phyloP scores from a whole-genome alignment of 768 basidiomycete genomes.

The Fibroporia radiculosa region DNA sequence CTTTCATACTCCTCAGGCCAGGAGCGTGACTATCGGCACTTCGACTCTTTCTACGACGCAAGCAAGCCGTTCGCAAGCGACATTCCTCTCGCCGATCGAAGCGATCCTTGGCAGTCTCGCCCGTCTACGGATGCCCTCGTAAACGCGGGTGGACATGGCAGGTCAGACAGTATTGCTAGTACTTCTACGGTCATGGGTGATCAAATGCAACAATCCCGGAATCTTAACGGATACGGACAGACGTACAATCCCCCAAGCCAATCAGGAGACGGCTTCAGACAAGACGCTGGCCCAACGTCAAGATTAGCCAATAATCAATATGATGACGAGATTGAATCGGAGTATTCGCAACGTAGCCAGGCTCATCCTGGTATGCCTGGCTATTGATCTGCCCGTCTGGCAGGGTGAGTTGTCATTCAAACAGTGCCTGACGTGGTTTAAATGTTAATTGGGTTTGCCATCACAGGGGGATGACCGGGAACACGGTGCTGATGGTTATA shows the following conservation, averaged over 20 bases:
- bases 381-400: slow-evolving; percentile 9
- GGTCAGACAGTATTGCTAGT: slow-evolving; percentile 46
- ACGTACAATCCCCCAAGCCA: slow-evolving; percentile 15
- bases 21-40: slow-evolving; percentile 73
- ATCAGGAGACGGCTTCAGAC: slow-evolving; percentile 29
- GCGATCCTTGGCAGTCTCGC: slow-evolving; percentile 65
- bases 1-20: slow-evolving; percentile 67
- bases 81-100: slow-evolving; percentile 57
- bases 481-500: too few relatives aligned
- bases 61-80: slow-evolving; percentile 46
- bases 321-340: slow-evolving; percentile 22
- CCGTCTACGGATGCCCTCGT: slow-evolving; percentile 36
- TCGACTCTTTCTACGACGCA: slow-evolving; percentile 63
- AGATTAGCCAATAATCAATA: slow-evolving; percentile 19
- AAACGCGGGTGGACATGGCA: slow-evolving; percentile 32
- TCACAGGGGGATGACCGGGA: too few relatives aligned
- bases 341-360: slow-evolving; percentile 32
- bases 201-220: slow-evolving; percentile 24
- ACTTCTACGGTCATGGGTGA: slow-evolving; percentile 47
- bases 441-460: too few relatives aligned
- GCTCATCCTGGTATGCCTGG: slow-evolving; percentile 40
- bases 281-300: slow-evolving; percentile 33
- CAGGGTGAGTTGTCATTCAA: background rate
- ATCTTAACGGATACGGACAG: slow-evolving; percentile 18
- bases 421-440: too few relatives aligned